Evolutionary conservation across 208 protist genomes (phyloP).

Genomic region (Tetramitus jugosus): DNA sequence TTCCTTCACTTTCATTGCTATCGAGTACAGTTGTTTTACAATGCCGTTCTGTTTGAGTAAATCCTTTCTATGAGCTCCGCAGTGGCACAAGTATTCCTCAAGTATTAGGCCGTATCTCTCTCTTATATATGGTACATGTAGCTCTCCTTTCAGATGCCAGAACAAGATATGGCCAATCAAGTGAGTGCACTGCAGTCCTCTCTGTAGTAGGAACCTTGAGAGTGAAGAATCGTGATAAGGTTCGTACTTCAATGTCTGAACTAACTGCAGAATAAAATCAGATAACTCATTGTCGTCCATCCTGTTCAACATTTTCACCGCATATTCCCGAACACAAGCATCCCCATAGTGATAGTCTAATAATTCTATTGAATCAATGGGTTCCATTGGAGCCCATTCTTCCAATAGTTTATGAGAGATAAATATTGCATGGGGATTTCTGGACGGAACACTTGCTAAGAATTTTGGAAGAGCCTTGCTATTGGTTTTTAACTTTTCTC

Average conservation of each 20-base stretch:
- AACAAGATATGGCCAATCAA: constrained; percentile 66
- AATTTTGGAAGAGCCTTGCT: constrained; percentile 59
- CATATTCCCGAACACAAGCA: constrained; percentile 29
- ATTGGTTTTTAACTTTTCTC: constrained; percentile 45
- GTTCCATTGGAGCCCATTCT: constrained; percentile 45
- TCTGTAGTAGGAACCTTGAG: constrained; percentile 53
- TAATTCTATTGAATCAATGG: constrained; percentile 62
- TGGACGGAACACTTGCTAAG: constrained; percentile 56
- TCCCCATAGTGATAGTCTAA: constrained; percentile 47
- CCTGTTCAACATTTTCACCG: constrained; percentile 49
- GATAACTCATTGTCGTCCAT: constrained; percentile 58
- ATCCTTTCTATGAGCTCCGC: not conserved
- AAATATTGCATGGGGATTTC: constrained; percentile 53
- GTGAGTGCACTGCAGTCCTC: constrained; percentile 55
- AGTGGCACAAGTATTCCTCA: constrained; percentile 36
- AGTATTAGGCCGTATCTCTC: constrained; percentile 67
- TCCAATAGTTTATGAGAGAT: constrained; percentile 47
- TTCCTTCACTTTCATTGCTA: constrained; percentile 49
- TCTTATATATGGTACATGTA: constrained; percentile 53
- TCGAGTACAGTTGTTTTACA: constrained; percentile 46
- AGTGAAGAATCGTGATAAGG: constrained; percentile 64
- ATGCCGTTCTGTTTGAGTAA: constrained; percentile 38
- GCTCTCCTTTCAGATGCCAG: constrained; percentile 71
- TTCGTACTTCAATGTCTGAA: constrained; percentile 73
- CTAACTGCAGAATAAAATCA: constrained; percentile 63